Evolutionary conservation across 1,139 yeast species (phyloP).

Genomic region (Candida glucosophila): DNA sequence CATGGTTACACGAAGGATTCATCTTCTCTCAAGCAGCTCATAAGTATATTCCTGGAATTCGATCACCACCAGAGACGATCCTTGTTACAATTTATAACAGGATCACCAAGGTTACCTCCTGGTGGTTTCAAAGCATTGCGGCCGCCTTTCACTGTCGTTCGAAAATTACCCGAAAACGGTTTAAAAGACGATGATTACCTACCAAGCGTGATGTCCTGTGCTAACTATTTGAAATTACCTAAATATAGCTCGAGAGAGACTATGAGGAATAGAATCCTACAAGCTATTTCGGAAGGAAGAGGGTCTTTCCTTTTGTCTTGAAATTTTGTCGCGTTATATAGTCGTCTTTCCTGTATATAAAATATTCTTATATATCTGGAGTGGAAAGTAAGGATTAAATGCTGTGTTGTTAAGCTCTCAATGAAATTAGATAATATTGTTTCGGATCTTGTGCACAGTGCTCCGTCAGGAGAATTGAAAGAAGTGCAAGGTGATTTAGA

Average conservation of each 20-base stretch:
- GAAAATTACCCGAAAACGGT: conserved; percentile 66
- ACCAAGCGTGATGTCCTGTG: conserved; percentile 99
- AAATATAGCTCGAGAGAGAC: conserved; percentile 59
- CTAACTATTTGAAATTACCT: conserved; percentile 86
- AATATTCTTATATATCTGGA: not conserved
- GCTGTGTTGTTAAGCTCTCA: conserved; percentile 4
- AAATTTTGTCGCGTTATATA: conserved; percentile 8
- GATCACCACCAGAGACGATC: conserved; percentile 47
- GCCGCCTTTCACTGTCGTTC: conserved; percentile 83
- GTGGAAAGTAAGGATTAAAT: conserved; percentile 1
- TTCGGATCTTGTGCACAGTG: conserved; percentile 24
- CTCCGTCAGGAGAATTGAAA: conserved; percentile 36
- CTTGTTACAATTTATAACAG: conserved; percentile 84
- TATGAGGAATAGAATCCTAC: conserved; percentile 48
- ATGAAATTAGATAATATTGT: conserved; percentile 19
- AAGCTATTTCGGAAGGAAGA: conserved; percentile 82
- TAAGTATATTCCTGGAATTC: conserved; percentile 54
- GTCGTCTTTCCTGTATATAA: conserved; percentile 2
- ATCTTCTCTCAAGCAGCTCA: conserved; percentile 47
- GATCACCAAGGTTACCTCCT: conserved; percentile 86
- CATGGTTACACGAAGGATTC: conserved; percentile 85
- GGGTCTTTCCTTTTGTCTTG: conserved; percentile 78
- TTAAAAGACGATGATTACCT: conserved; percentile 70
- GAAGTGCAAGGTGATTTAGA: conserved; percentile 20
- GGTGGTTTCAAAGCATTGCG: conserved; percentile 84